Base-by-base conservation (phyloP, 2,329 filamentous ascomycete species). In the Coniochaeta sp. region DNA sequence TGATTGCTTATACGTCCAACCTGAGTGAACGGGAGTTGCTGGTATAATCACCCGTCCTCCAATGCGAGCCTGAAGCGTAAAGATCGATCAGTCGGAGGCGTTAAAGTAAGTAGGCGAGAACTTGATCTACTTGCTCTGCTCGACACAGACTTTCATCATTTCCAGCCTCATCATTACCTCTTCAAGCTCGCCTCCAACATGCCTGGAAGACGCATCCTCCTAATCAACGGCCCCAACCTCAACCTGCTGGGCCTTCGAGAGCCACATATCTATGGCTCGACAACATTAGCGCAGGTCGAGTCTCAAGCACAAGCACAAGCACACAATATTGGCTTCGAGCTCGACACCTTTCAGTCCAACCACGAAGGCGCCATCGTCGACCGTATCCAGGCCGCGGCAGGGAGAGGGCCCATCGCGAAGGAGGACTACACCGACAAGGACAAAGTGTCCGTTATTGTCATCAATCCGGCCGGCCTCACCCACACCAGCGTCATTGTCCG, bases 211-310 rank as follows among this genome's bases (percentile, higher is more conserved):
- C 68, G 61, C 51, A 82, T 90, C 63, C 82, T 90, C 59, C 75
- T 90, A 57, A 82, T 91, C 72, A 90, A 90, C 67, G 87, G 87
- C n/a, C 86, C 87, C 28, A 91, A 91, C 66, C 83, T 91, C 60
- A 91, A 91, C 70, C 83, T 91, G 48, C 78, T 91, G 27, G 87
- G 87, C 31, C 85, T 81, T 12, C 78, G 88, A 20, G 87, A 92
- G 65, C 87, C 87, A 14, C 71, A 82, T 26, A 77, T 89, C 60
- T 91, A 91, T 71, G 87, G 87, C 62, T 75, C 72, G 55, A 83
- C 82, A 1, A 89, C 86, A 0, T 81, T 91, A 12, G 49, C 71
- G 18, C 79, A 88, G 57, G 76, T 91, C 14, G 74, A 82, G 46
- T 53, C 66, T 2, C 58, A 69, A 9, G 77, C 78, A 22, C 61